phyloP scores from a whole-genome alignment of 495 filamentous ascomycete species.

The Penicillium parvum region DNA sequence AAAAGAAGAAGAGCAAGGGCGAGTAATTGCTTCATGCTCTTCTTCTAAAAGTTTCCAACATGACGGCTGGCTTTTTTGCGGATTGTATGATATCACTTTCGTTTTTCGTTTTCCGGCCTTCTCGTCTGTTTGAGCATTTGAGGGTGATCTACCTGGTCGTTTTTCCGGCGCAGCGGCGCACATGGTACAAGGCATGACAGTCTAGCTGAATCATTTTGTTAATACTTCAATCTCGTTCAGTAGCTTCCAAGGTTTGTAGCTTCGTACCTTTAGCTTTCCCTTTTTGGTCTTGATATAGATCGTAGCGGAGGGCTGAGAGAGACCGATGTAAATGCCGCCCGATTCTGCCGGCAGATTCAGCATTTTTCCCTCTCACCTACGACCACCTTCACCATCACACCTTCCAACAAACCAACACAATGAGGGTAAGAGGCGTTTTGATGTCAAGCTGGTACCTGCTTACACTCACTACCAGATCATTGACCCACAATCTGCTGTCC shows the following conservation, averaged over 20 bases:
- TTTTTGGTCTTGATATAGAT: not conserved
- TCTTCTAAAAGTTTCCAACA: conserved; percentile 29
- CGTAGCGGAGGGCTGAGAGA: too few relatives aligned
- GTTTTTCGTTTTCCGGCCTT: conserved; percentile 28
- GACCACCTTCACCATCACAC: conserved; percentile 2
- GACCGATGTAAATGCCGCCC: conserved; percentile 13
- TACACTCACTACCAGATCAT: conserved; percentile 43
- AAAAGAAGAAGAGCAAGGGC: conserved; percentile 57
- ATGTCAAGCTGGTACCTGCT: not conserved
- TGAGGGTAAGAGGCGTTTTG: conserved; percentile 24
- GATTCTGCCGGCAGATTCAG: conserved; percentile 21
- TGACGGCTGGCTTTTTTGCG: conserved; percentile 32
- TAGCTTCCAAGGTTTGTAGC: not conserved
- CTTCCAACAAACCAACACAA: conserved; percentile 15
- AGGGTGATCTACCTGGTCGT: conserved; percentile 33
- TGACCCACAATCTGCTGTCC: conserved; percentile 56
- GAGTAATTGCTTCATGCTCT: conserved; percentile 36
- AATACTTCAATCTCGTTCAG: conserved; percentile 18
- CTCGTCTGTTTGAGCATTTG: conserved; percentile 43
- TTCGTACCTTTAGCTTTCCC: not conserved
- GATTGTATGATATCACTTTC: conserved; percentile 49
- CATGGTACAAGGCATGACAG: conserved; percentile 35
- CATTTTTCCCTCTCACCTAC: conserved; percentile 21
- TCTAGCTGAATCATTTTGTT: conserved; percentile 33
- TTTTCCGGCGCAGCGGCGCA: conserved; percentile 30